A percentile compares a stretch with the other conserved stretches of the same genome.
Conservation (phyloP, 305 asterid species). For the Fraxinus greggii region DNA sequence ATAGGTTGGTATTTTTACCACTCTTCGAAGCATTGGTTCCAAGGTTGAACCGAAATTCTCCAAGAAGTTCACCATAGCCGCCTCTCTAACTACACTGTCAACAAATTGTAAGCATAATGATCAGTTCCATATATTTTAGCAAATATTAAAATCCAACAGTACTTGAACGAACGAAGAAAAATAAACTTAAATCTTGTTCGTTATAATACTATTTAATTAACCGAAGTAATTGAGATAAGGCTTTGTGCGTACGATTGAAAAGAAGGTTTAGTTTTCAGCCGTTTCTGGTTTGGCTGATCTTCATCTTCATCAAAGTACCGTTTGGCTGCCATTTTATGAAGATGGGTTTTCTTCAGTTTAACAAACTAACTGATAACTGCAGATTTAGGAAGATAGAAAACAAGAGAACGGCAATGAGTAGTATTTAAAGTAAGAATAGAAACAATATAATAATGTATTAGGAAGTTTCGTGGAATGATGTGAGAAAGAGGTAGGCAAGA, state of each 20-base stretch:
- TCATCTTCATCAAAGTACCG: conserved; percentile 29
- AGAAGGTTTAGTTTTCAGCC: conserved; percentile 38
- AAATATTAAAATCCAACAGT: background rate
- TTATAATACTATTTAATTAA: background rate
- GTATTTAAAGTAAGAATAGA: background rate
- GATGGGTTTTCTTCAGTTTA: background rate
- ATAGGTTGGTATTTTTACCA: conserved; percentile 34
- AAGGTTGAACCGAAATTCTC: conserved; percentile 52
- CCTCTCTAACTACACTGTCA: conserved; percentile 59
- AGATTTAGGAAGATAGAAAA: background rate
- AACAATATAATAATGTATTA: background rate
- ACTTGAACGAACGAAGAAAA: background rate
- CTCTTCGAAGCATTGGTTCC: conserved; percentile 74
- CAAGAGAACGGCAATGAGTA: background rate
- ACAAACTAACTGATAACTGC: background rate
- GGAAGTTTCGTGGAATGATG: conserved; percentile 54
- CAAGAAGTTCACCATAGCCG: conserved; percentile 45
- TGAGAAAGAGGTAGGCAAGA: conserved; percentile 42
- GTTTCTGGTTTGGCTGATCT: conserved; percentile 46
- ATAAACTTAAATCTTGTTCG: background rate
- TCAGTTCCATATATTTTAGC: background rate
- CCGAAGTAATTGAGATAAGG: background rate
- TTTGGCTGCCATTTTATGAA: conserved; percentile 51
- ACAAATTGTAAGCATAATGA: background rate
- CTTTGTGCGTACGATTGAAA: conserved; percentile 51